A percentile compares a stretch with the other conserved stretches of the same genome.
phyloP scores from a whole-genome alignment of 768 basidiomycete species.

The Lentinula sp. region DNA sequence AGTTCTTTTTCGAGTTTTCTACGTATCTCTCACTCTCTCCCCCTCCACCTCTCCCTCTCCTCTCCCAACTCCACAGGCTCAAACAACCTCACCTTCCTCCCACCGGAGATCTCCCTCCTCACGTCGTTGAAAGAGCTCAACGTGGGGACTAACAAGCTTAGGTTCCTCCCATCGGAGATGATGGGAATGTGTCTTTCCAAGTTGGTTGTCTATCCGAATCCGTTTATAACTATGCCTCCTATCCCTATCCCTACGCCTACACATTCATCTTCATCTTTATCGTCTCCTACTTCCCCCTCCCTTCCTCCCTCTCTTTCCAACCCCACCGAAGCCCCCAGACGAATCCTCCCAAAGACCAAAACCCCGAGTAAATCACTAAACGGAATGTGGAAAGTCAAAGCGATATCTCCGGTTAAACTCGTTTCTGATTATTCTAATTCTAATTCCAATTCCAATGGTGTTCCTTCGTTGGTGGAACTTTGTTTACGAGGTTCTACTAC shows the following conservation, averaged over 20 bases:
- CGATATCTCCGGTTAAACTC: background rate
- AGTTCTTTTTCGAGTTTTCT: conserved; percentile 17
- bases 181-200: conserved; percentile 44
- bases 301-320: too few relatives aligned
- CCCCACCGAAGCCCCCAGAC: background rate
- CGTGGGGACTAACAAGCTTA: conserved; percentile 50
- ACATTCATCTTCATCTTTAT: too few relatives aligned
- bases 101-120: conserved; percentile 56
- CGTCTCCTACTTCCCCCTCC: too few relatives aligned
- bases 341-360: conserved; percentile 7
- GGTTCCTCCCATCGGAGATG: conserved; percentile 62
- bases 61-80: conserved; percentile 32
- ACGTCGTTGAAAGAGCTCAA: conserved; percentile 53
- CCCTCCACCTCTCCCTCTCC: background rate
- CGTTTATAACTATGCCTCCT: conserved; percentile 38
- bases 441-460: background rate
- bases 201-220: conserved; percentile 53
- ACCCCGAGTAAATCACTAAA: background rate
- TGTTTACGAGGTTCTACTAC: conserved; percentile 22
- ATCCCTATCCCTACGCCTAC: too few relatives aligned
- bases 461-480: conserved; percentile 23
- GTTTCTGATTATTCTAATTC: background rate
- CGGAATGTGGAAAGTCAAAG: background rate
- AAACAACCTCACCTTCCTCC: conserved; percentile 50
- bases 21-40: too few relatives aligned